Evolutionary conservation across 768 basidiomycete species (phyloP), one percentile per base, ranked within the genome.

Genomic region (Lactarius hatsudake): DNA sequence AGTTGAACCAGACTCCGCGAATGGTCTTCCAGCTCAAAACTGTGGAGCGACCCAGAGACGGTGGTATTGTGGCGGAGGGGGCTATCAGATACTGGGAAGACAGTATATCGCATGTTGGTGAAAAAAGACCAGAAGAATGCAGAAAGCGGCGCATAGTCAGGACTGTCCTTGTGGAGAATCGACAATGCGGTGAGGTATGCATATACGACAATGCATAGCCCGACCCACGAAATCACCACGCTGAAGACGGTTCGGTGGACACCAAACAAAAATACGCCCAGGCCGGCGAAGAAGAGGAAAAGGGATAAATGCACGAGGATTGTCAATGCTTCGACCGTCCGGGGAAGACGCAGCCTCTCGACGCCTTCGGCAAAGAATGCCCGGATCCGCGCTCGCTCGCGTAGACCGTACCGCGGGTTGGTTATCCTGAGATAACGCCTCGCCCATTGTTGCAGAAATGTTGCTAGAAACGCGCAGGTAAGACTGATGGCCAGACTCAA

Each of bases 261-360:
- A 18, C 57, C 58, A 23, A 59, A 69, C 26, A 70, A 38, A 28
- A 68, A 69, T 10, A 64, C n/a, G 26, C 55, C 0, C 18, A 70
- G 68, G 2, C 69, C 68, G 1, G 40, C 18, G 26, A 70, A 61
- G 59, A 70, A 70, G 12, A 70, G 51, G 60, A 62, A 69, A 32
- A 69, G 56, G 13, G 69, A 69, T 7, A 69, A 23, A 15, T 64
- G 66, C 1, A 70, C 23, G 17, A 70, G 30, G 0, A 58, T 17
- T 8, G 69, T 63, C 5, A 70, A 15, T 12, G 62, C 57, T 26
- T 64, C 45, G 13, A 67, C 40, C 1, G 30, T 48, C 61, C 23
- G 20, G 2, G 56, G 45, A 51, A 67, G 38, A 13, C 34, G 36
- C 28, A 64, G 45, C 43, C 42, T 62, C 1, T 59, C 43, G 13